A percentile compares a stretch with the other conserved stretches of the same genome.
phyloP scores from a whole-genome alignment of 257 asterid genomes.

The Nyctanthes arbortristis region DNA sequence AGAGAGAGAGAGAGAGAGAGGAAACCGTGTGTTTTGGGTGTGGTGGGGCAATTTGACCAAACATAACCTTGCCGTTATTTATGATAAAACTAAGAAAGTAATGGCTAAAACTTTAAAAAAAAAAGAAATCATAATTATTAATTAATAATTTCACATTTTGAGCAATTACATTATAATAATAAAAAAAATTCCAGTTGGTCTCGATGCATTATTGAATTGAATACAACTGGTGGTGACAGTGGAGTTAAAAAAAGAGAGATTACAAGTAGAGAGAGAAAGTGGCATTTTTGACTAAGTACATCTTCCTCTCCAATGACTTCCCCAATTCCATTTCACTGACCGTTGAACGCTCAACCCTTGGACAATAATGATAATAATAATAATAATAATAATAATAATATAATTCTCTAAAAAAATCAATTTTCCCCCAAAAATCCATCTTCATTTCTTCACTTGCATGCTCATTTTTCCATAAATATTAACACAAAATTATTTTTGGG shows the following conservation, averaged over 20 bases:
- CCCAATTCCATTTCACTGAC: constrained; percentile 18
- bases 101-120: no score
- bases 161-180: background rate
- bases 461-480: constrained; percentile 9
- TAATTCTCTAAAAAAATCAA: background rate
- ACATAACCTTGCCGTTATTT: no score
- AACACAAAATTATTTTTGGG: constrained; percentile 18
- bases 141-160: background rate
- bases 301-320: constrained; percentile 30
- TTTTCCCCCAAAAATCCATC: constrained; percentile 12
- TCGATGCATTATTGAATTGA: background rate
- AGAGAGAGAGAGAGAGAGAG: no score
- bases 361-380: no score
- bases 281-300: constrained; percentile 35
- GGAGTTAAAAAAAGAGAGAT: background rate
- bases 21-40: no score
- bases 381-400: constrained; percentile 1
- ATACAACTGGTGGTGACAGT: constrained; percentile 9
- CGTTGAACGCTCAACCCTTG: constrained; percentile 26
- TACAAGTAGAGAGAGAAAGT: constrained; percentile 7
- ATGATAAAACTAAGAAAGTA: no score
- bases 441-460: constrained; percentile 19
- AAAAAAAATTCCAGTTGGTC: background rate
- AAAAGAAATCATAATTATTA: no score
- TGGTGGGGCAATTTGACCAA: no score